Percentiles rank a stretch among this genome's conserved stretches.
phyloP scores from a whole-genome alignment of 2,329 filamentous ascomycete species.

The Knufia petricola region DNA sequence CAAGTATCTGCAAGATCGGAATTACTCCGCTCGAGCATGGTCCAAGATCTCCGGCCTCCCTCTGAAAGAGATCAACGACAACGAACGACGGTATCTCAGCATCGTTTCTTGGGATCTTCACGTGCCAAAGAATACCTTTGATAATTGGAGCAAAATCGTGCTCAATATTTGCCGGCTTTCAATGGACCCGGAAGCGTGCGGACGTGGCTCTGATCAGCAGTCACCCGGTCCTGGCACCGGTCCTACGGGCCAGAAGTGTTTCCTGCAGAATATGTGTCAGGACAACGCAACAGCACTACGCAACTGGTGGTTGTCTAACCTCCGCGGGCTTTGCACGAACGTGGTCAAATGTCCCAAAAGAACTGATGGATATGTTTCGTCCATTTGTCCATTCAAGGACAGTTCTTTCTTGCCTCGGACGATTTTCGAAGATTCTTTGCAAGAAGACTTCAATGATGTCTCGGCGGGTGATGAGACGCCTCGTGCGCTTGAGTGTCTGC shows the following conservation, averaged over 20 bases:
- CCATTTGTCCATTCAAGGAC: slow-evolving; percentile 1
- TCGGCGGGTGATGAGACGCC: background rate
- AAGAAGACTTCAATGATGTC: background rate
- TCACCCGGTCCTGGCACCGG: slow-evolving; percentile 8
- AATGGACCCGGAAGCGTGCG: slow-evolving; percentile 11
- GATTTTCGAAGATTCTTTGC: background rate
- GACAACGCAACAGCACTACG: slow-evolving; percentile 1
- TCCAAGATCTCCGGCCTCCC: slow-evolving; percentile 98
- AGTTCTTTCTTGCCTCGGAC: background rate
- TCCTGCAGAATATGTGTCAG: slow-evolving; percentile 3
- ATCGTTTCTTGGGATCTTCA: slow-evolving; percentile 93
- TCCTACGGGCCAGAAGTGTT: background rate
- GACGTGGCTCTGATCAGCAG: slow-evolving; percentile 9
- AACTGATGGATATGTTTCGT: slow-evolving; percentile 3
- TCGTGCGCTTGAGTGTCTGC: slow-evolving; percentile 10
- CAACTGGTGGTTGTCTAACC: slow-evolving; percentile 6
- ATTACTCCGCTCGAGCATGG: slow-evolving; percentile 95
- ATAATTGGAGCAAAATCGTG: slow-evolving; percentile 89
- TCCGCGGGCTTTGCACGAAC: background rate
- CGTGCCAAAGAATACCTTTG: slow-evolving; percentile 78
- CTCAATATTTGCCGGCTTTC: slow-evolving; percentile 39
- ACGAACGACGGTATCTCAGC: slow-evolving; percentile 83
- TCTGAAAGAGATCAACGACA: slow-evolving; percentile 88
- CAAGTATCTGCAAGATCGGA: slow-evolving; percentile 95
- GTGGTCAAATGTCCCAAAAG: background rate